These are phyloP conservation scores for Tetrastigma voinierianum DNA, from an alignment of 164 flowering plant species.

Conservation along the genomic window DNA sequence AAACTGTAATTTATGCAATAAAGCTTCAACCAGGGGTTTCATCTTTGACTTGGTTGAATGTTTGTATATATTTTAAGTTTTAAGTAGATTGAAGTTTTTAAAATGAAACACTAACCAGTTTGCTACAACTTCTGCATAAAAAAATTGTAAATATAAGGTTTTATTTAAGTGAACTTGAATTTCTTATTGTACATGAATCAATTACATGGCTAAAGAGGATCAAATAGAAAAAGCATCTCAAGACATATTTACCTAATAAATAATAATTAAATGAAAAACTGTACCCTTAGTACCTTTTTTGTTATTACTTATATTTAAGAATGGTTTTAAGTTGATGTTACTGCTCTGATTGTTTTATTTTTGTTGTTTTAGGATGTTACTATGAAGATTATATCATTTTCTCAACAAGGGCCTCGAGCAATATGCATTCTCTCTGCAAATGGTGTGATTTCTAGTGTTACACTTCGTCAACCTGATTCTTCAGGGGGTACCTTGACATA, in stretches of 20 bases:
- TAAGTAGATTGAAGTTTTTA: background rate
- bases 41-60: background rate
- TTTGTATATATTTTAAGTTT: background rate
- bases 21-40: background rate
- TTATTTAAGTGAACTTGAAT: background rate
- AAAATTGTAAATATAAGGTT: background rate
- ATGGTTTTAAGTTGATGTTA: background rate
- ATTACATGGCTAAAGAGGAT: background rate
- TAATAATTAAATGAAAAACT: background rate
- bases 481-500: conserved; percentile 97
- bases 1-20: background rate
- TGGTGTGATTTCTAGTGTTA: conserved; percentile 97
- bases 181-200: background rate
- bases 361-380: conserved; percentile 71
- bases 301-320: background rate
- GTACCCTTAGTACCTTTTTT: background rate
- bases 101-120: background rate
- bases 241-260: too few relatives aligned
- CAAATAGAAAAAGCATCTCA: background rate
- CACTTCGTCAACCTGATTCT: conserved; percentile 96
- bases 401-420: conserved; percentile 98
- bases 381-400: conserved; percentile 94
- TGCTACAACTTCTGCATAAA: background rate
- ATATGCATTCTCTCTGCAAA: conserved; percentile 95
- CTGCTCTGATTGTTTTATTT: conserved; percentile 2